Base-by-base conservation (phyloP, 2,329 filamentous ascomycete genomes). In the Tolypocladium cylindrosporum region DNA sequence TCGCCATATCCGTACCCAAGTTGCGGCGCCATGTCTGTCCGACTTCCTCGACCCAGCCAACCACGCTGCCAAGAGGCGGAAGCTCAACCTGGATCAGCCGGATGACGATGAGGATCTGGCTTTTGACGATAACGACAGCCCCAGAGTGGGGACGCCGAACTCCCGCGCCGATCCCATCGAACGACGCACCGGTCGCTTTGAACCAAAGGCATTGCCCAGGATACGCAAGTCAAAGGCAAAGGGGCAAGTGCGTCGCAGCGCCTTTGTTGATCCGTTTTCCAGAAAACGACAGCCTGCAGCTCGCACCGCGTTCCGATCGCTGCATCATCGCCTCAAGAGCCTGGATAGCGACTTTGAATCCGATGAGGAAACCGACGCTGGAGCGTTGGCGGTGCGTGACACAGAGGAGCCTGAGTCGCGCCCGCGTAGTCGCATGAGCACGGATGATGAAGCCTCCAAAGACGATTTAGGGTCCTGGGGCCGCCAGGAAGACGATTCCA, bases 351-450 rank as follows among this genome's bases (percentile, higher is more conserved):
- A 76, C 82, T 89, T 88, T n/a, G 90, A 97, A 69, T 95, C 91
- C 0, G 92, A 96, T 62, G 92, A 95, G 63, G 91, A 97, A 58
- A 76, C 72, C 1, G 82, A 84, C 62, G 82, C 82, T 53, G 74
- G 76, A 43, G 75, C 75, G 40, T 59, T 72, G 37, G 84, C 88
- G 14, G 84, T 82, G 14, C 81, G 87, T 52, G 91, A 92, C 68
- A 95, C 90, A 0, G 92, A 96, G 68, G 92, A 94, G 63, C 85
- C 86, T 40, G 92, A 94, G 60, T 96, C 90, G 62, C 84, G 88
- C 48, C 88, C 88, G 54, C 85, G 86, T 51, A 96, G 90, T 71
- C 90, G 88, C 48, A 81, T 86, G 78, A 84, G 81, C 67, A 80
- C 80, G 1, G 83, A 87, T 59, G 82, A 85, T 55, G 79, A 83